A percentile compares a stretch with the other conserved stretches of the same genome.
These are phyloP conservation scores for Gossypium aridum DNA, from an alignment of 441 rosid species.

Conservation along the genomic window DNA sequence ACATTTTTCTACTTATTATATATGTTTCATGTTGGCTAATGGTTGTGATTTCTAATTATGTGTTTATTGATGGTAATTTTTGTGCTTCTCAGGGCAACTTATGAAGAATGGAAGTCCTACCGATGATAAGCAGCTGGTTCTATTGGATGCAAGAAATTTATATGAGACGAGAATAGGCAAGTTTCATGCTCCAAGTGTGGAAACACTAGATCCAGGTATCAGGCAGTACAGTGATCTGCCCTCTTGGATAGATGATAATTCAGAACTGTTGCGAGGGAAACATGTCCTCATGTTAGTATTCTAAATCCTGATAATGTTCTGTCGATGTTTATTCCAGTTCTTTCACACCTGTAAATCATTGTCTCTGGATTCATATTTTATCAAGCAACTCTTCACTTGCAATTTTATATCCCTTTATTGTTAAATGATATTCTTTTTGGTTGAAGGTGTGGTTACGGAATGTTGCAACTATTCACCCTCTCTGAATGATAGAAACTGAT, in stretches of 20 bases:
- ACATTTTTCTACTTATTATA: not conserved
- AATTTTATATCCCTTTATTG: not conserved
- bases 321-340: not conserved
- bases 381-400: not conserved
- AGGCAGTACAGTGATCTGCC: conserved; percentile 93
- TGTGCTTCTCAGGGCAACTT: conserved; percentile 31
- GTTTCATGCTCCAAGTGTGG: conserved; percentile 48
- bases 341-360: not conserved
- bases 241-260: conserved; percentile 73
- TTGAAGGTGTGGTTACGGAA: not conserved
- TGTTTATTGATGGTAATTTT: conserved; percentile 6
- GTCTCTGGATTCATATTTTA: not conserved
- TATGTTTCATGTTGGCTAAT: not conserved
- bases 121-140: conserved; percentile 41
- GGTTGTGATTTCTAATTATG: not conserved
- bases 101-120: conserved; percentile 19
- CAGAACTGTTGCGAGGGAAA: conserved; percentile 59
- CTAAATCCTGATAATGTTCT: not conserved
- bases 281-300: conserved; percentile 65
- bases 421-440: not conserved
- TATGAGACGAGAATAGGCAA: conserved; percentile 92
- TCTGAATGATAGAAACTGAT: not conserved
- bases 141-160: conserved; percentile 85
- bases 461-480: not conserved
- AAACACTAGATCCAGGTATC: conserved; percentile 77